phyloP scores from a whole-genome alignment of 2,329 filamentous ascomycete genomes.

The Fusarium luffae region DNA sequence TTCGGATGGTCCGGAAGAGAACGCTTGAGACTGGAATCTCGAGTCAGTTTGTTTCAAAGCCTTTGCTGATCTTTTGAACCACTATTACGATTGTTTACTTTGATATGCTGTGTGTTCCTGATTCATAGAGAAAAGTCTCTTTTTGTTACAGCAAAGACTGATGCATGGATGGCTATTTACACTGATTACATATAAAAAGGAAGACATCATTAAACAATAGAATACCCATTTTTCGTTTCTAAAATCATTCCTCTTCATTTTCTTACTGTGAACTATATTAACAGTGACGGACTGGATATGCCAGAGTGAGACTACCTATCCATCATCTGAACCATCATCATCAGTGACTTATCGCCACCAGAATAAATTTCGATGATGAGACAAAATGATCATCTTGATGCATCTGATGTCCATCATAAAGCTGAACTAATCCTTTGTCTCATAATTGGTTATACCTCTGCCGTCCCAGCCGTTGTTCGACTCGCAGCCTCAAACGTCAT shows the following conservation, averaged over 20 bases:
- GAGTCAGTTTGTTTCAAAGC: neutral
- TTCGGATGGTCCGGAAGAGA: neutral
- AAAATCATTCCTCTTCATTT: neutral
- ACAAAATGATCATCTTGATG: fast-evolving
- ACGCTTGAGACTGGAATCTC: neutral
- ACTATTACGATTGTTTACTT: neutral
- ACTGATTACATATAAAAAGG: neutral
- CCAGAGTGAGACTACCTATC: too few relatives aligned
- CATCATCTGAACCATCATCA: too few relatives aligned
- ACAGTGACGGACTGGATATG: neutral
- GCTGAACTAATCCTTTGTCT: neutral
- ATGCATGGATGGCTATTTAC: neutral
- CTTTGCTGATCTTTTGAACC: too few relatives aligned
- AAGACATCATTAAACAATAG: neutral
- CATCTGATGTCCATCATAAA: neutral
- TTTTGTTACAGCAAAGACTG: neutral
- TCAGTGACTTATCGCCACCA: neutral
- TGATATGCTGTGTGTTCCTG: neutral
- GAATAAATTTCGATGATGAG: too few relatives aligned
- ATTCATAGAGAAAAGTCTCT: neutral
- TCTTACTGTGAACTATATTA: neutral
- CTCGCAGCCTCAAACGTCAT: neutral
- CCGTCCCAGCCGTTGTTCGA: neutral
- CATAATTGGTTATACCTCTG: neutral
- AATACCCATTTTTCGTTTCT: neutral